Evolutionary conservation across 2,329 filamentous ascomycete genomes (phyloP).

Genomic region (Achaetomium macrosporum): DNA sequence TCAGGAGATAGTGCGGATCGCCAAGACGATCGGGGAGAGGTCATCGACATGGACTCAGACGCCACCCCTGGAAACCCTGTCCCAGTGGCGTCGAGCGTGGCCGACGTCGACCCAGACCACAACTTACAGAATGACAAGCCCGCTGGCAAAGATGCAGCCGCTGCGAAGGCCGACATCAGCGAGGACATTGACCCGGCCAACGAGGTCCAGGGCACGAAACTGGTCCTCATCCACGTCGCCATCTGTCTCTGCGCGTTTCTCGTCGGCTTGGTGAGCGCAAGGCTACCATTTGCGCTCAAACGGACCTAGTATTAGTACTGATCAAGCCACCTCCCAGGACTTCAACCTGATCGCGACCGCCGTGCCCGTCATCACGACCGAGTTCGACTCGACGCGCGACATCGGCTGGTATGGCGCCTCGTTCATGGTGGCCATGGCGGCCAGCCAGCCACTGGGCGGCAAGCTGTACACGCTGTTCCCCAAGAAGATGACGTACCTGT

Average conservation of each 20-base stretch:
- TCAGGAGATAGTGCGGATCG: too few relatives aligned
- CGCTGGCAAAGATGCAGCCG: too few relatives aligned
- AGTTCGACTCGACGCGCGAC: not conserved
- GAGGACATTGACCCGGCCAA: not conserved
- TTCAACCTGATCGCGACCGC: not conserved
- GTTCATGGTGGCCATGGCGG: not conserved
- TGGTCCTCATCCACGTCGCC: not conserved
- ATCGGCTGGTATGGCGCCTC: not conserved
- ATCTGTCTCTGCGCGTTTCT: not conserved
- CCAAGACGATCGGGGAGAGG: too few relatives aligned
- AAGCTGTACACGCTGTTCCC: slow-evolving; percentile 2
- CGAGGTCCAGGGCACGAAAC: not conserved
- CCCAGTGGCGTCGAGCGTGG: too few relatives aligned
- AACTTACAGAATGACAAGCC: too few relatives aligned
- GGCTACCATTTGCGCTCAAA: too few relatives aligned
- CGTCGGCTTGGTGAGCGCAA: not conserved
- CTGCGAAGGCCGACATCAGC: not conserved
- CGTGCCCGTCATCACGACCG: not conserved
- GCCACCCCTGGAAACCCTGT: too few relatives aligned
- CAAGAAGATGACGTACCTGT: not conserved
- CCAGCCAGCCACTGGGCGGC: not conserved
- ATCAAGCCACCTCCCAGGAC: too few relatives aligned
- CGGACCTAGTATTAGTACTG: too few relatives aligned
- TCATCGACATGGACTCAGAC: too few relatives aligned
- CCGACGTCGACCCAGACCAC: too few relatives aligned